These are phyloP conservation scores for Amanita rubescens DNA, from an alignment of 768 basidiomycete species.

Conservation along the genomic window DNA sequence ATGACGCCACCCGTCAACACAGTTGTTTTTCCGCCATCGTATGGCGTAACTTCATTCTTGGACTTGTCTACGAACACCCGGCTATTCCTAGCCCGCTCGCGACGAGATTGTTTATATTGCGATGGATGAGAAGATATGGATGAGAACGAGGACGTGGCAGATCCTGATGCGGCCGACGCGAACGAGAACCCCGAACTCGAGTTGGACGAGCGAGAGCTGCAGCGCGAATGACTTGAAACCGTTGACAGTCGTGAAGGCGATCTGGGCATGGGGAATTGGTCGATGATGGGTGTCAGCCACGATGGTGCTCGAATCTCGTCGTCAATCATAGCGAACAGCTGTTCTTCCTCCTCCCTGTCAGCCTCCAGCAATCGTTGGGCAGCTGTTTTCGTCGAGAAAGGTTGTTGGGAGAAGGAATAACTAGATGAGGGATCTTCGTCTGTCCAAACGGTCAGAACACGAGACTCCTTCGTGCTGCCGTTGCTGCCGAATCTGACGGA, in stretches of 20 bases:
- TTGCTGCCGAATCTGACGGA: constrained; percentile 51
- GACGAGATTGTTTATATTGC: constrained; percentile 48
- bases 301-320: constrained; percentile 62
- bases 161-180: constrained; percentile 38
- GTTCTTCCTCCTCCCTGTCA: constrained; percentile 66
- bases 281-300: constrained; percentile 60
- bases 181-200: constrained; percentile 60
- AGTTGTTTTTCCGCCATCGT: constrained; percentile 84
- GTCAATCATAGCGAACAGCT: constrained; percentile 68
- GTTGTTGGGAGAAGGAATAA: constrained; percentile 15
- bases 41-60: constrained; percentile 77
- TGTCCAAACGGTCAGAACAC: constrained; percentile 62
- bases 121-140: constrained; percentile 32
- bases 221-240: constrained; percentile 56
- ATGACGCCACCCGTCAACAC: constrained; percentile 85
- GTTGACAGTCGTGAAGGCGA: constrained; percentile 55
- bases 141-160: constrained; percentile 28
- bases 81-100: constrained; percentile 61
- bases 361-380: constrained; percentile 69
- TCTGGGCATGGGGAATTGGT: constrained; percentile 49
- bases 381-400: constrained; percentile 43
- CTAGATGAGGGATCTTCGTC: constrained; percentile 35
- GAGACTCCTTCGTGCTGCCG: constrained; percentile 22
- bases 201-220: constrained; percentile 66
- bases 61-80: constrained; percentile 68